These are phyloP conservation scores for Ramichloridium luteum DNA, from an alignment of 2,329 filamentous ascomycete genomes.

Conservation along the genomic window DNA sequence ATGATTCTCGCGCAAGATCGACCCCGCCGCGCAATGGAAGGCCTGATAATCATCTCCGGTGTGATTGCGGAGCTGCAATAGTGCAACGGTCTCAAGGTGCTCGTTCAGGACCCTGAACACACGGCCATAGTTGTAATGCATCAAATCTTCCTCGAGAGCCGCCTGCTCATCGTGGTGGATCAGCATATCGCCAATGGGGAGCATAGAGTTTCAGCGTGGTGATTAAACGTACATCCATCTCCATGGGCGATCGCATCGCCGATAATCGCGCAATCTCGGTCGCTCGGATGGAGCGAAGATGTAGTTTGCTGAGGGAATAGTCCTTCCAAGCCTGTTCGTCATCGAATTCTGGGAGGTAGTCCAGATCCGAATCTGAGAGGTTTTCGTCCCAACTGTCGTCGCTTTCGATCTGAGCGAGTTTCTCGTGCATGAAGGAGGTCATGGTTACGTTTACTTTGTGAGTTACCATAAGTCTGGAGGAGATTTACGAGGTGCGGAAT, in stretches of 20 bases:
- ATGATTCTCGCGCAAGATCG: not conserved
- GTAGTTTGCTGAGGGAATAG: not conserved
- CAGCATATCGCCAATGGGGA: too few species aligned
- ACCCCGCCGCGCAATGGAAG: not conserved
- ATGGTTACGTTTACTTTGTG: too few species aligned
- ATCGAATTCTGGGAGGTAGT: not conserved
- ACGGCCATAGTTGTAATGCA: constrained; percentile 1
- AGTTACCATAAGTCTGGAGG: too few species aligned
- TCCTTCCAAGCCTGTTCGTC: not conserved
- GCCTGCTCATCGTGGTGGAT: not conserved
- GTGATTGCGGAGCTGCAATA: not conserved
- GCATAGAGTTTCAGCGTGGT: too few species aligned
- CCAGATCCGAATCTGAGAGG: not conserved
- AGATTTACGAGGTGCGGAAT: too few species aligned
- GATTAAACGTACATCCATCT: not conserved
- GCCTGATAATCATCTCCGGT: not conserved
- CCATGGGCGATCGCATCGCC: not conserved
- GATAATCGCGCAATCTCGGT: not conserved
- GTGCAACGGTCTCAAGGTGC: not conserved
- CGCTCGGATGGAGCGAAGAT: not conserved
- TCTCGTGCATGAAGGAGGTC: not conserved
- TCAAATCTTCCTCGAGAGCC: not conserved
- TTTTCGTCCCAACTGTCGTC: not conserved
- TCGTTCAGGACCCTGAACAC: not conserved
- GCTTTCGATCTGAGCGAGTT: too few species aligned